Evolutionary conservation across 805 yeast species (phyloP).

Genomic region (Scheffersomyces stipitis): DNA sequence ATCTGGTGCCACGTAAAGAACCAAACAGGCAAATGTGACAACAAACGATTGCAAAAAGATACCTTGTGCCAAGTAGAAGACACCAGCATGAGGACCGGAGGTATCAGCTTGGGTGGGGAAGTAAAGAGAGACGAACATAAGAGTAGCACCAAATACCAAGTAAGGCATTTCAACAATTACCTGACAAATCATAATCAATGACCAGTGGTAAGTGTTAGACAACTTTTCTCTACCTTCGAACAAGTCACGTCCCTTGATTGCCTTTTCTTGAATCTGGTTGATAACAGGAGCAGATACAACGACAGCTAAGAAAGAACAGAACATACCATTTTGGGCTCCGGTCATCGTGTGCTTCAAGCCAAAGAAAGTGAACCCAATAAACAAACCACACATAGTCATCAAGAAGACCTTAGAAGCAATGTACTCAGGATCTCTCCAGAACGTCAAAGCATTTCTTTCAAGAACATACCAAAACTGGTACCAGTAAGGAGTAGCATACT

Average conservation of each 20-base stretch:
- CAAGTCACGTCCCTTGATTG: slow-evolving; percentile 57
- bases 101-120: slow-evolving; percentile 22
- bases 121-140: slow-evolving; percentile 55
- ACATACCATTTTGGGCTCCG: slow-evolving; percentile 63
- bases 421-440: slow-evolving; percentile 31
- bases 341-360: slow-evolving; percentile 49
- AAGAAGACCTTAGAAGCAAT: slow-evolving; percentile 61
- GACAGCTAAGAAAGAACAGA: slow-evolving; percentile 68
- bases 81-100: slow-evolving; percentile 55
- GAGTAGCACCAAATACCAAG: slow-evolving; percentile 60
- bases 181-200: slow-evolving; percentile 59
- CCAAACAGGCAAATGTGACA: slow-evolving; percentile 50
- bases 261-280: slow-evolving; percentile 60
- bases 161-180: slow-evolving; percentile 67
- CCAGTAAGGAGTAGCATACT: slow-evolving; percentile 28
- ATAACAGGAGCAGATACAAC: slow-evolving; percentile 55
- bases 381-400: slow-evolving; percentile 52
- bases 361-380: slow-evolving; percentile 73
- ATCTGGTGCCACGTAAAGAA: slow-evolving; percentile 57
- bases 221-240: slow-evolving; percentile 76
- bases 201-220: slow-evolving; percentile 69
- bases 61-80: slow-evolving; percentile 60
- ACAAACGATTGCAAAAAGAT: slow-evolving; percentile 45
- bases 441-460: slow-evolving; percentile 36
- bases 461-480: slow-evolving; percentile 22